These are phyloP conservation scores for Trametes coccinea DNA, from an alignment of 768 basidiomycete species.

Conservation along the genomic window DNA sequence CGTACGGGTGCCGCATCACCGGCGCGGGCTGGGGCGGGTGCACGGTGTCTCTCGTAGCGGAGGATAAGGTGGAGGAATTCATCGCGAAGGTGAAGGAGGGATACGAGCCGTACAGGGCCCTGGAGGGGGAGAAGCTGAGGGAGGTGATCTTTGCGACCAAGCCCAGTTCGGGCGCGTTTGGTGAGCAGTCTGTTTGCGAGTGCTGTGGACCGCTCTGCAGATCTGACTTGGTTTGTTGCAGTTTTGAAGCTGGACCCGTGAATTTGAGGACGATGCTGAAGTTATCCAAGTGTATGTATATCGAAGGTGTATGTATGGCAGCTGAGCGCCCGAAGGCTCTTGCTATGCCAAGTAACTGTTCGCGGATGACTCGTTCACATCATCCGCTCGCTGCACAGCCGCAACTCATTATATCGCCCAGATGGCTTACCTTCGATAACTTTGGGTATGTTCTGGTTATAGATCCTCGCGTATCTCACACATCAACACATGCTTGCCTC, in stretches of 20 bases:
- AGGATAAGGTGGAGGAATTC: conserved; percentile 60
- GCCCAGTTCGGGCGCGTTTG: conserved; percentile 80
- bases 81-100: conserved; percentile 57
- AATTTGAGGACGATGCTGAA: not conserved
- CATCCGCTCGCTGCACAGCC: too few species aligned
- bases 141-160: conserved; percentile 82
- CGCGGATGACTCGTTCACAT: too few species aligned
- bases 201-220: not conserved
- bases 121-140: conserved; percentile 57
- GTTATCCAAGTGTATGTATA: not conserved
- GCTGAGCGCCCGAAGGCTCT: too few species aligned
- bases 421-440: too few species aligned
- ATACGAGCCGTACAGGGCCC: conserved; percentile 63
- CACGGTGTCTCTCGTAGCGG: conserved; percentile 77
- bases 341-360: too few species aligned
- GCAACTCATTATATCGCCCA: too few species aligned
- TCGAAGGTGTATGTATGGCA: too few species aligned
- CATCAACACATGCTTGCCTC: too few species aligned
- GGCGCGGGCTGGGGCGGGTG: conserved; percentile 94
- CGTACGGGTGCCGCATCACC: conserved; percentile 81
- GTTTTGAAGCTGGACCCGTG: conserved; percentile 16
- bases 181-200: conserved; percentile 44
- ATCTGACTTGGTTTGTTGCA: not conserved
- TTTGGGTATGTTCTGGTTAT: too few species aligned
- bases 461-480: too few species aligned